Conservation (phyloP, 2,329 filamentous ascomycete genomes). For the Aspergillus fumigatus region DNA sequence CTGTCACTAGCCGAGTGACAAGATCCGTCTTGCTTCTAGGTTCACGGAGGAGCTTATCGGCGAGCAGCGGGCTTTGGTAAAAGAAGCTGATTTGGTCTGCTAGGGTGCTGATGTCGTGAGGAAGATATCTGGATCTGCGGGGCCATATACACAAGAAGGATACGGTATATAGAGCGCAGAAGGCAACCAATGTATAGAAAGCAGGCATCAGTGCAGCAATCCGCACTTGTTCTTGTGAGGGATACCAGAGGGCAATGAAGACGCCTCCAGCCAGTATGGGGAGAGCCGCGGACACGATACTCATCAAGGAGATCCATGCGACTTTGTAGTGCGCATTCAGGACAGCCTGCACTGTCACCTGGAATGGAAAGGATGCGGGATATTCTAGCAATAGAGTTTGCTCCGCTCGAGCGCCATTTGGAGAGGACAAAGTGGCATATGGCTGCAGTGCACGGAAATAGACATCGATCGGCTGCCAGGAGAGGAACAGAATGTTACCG, state of each 20-base stretch:
- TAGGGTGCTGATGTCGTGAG: constrained; percentile 67
- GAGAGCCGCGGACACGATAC: constrained; percentile 48
- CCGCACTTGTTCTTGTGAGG: constrained; percentile 39
- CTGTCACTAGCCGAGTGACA: constrained; percentile 61
- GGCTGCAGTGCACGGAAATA: constrained; percentile 57
- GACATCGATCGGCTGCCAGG: constrained; percentile 57
- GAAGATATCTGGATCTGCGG: constrained; percentile 58
- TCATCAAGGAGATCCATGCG: constrained; percentile 52
- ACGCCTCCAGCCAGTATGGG: constrained; percentile 58
- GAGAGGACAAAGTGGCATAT: constrained; percentile 51
- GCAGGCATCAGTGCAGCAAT: constrained; percentile 71
- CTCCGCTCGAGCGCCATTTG: constrained; percentile 51
- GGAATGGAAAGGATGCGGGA: constrained; percentile 49
- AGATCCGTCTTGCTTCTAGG: constrained; percentile 65
- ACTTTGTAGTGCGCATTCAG: constrained; percentile 55
- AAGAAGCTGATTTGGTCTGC: constrained; percentile 76
- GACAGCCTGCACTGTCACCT: constrained; percentile 49
- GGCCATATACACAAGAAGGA: constrained; percentile 61
- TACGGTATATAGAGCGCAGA: constrained; percentile 66
- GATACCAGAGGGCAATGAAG: constrained; percentile 59
- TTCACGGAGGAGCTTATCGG: constrained; percentile 68
- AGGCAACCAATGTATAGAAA: constrained; percentile 67
- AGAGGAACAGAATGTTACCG: constrained; percentile 55
- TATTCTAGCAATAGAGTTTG: constrained; percentile 56
- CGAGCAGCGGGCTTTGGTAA: constrained; percentile 65